Evolutionary conservation across 2,329 filamentous ascomycete genomes (phyloP).

Genomic region (Penicillium thymicola): DNA sequence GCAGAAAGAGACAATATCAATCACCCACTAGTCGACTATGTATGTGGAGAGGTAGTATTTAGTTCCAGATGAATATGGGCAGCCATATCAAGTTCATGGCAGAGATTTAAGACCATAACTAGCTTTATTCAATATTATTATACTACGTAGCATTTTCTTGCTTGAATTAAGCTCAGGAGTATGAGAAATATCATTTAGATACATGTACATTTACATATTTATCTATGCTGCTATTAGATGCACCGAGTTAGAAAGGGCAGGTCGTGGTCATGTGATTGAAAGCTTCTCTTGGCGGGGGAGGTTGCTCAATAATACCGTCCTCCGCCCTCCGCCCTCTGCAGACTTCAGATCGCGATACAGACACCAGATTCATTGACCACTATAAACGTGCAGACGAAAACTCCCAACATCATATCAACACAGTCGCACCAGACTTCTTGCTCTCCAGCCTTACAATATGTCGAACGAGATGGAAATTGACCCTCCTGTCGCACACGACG

Average conservation of each 20-base stretch:
- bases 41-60: neutral
- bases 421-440: slow-evolving; percentile 49
- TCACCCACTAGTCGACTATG: too few species aligned
- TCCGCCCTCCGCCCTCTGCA: slow-evolving; percentile 1
- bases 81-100: neutral
- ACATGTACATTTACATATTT: too few species aligned
- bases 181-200: neutral
- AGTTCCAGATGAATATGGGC: neutral
- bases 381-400: neutral
- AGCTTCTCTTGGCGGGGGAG: neutral
- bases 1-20: neutral
- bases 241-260: too few species aligned
- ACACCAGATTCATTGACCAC: slow-evolving; percentile 1
- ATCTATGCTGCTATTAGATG: neutral
- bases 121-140: neutral
- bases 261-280: slow-evolving; percentile 1
- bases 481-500: slow-evolving; percentile 36
- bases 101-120: neutral
- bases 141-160: neutral
- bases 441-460: slow-evolving; percentile 42
- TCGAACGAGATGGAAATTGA: slow-evolving; percentile 48
- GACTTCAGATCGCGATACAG: slow-evolving; percentile 2
- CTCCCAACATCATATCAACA: slow-evolving; percentile 49
- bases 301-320: neutral
- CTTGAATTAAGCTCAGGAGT: neutral